Percentiles rank a stretch among this genome's conserved stretches.
phyloP scores from a whole-genome alignment of 1,139 yeast species.

The Hansenula lynferdii region DNA sequence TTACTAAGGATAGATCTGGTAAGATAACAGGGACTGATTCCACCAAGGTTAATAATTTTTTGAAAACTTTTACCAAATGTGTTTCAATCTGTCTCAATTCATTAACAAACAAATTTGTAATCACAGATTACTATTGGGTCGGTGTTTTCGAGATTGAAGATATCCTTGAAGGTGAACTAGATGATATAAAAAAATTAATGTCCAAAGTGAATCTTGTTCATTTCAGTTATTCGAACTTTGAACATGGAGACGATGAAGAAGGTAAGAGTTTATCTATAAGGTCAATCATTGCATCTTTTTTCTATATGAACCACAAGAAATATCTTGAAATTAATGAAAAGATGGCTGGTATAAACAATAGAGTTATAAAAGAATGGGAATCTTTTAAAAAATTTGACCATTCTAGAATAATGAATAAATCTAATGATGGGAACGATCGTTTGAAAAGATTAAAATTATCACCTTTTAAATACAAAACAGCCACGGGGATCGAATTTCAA shows the following conservation, averaged over 20 bases:
- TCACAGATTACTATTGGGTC: constrained; percentile 22
- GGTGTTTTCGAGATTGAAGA: constrained; percentile 21
- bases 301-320: constrained; percentile 9
- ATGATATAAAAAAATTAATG: constrained; percentile 16
- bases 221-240: constrained; percentile 18
- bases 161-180: constrained; percentile 20
- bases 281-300: constrained; percentile 19
- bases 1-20: background rate
- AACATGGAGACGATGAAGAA: constrained; percentile 6
- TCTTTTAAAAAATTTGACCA: constrained; percentile 7
- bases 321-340: constrained; percentile 2
- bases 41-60: constrained; percentile 20
- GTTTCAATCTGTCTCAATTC: constrained; percentile 22
- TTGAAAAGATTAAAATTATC: constrained; percentile 15
- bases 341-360: constrained; percentile 10
- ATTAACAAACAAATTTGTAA: constrained; percentile 18
- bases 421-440: too few relatives aligned
- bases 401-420: background rate
- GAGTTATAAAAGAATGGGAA: constrained; percentile 19
- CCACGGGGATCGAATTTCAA: constrained; percentile 14
- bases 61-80: constrained; percentile 21
- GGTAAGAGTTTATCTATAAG: constrained; percentile 12
- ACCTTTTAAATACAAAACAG: constrained; percentile 12
- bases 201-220: constrained; percentile 21
- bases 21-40: constrained; percentile 14